A percentile compares a stretch with the other conserved stretches of the same genome.
phyloP scores from a whole-genome alignment of 768 basidiomycete genomes.

The Ephemerocybe angulata region DNA sequence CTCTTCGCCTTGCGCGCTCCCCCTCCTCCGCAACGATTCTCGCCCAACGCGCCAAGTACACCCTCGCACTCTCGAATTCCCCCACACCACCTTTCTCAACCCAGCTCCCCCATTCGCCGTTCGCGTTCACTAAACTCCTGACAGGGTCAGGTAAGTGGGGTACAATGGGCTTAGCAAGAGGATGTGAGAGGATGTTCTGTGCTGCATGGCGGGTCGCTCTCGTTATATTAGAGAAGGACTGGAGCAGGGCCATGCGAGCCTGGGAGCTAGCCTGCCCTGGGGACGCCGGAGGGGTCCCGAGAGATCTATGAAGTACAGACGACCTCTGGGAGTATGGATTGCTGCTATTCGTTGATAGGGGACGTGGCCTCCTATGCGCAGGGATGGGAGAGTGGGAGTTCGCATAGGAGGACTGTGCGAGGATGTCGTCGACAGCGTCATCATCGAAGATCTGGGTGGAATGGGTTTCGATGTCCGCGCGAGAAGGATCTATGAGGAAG shows the following conservation, averaged over 20 bases:
- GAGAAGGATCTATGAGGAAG: slow-evolving; percentile 89
- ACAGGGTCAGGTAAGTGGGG: slow-evolving; percentile 96
- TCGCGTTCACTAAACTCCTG: slow-evolving; percentile 80
- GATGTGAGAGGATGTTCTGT: slow-evolving; percentile 92
- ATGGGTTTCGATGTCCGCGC: slow-evolving; percentile 90
- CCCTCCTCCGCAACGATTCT: slow-evolving; percentile 97
- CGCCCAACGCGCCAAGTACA: slow-evolving; percentile 97
- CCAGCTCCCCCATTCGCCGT: slow-evolving; percentile 93
- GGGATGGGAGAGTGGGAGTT: slow-evolving; percentile 81
- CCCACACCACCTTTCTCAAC: slow-evolving; percentile 90
- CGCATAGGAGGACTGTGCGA: slow-evolving; percentile 72
- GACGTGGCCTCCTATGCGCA: slow-evolving; percentile 73
- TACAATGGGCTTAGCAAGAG: slow-evolving; percentile 91
- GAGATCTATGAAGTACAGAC: slow-evolving; percentile 78
- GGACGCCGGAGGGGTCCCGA: slow-evolving; percentile 49
- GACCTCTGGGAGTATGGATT: slow-evolving; percentile 62
- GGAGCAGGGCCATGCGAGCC: slow-evolving; percentile 79
- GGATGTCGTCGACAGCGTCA: slow-evolving; percentile 83
- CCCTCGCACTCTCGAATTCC: slow-evolving; percentile 93
- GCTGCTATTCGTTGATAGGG: slow-evolving; percentile 42
- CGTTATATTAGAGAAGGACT: slow-evolving; percentile 92
- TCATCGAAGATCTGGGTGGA: slow-evolving; percentile 80
- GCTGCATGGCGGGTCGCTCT: slow-evolving; percentile 90
- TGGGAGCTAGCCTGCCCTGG: slow-evolving; percentile 49
- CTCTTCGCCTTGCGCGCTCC: slow-evolving; percentile 78